Conservation (phyloP, 2,329 filamentous ascomycete genomes). For the Botrytis paeoniae region DNA sequence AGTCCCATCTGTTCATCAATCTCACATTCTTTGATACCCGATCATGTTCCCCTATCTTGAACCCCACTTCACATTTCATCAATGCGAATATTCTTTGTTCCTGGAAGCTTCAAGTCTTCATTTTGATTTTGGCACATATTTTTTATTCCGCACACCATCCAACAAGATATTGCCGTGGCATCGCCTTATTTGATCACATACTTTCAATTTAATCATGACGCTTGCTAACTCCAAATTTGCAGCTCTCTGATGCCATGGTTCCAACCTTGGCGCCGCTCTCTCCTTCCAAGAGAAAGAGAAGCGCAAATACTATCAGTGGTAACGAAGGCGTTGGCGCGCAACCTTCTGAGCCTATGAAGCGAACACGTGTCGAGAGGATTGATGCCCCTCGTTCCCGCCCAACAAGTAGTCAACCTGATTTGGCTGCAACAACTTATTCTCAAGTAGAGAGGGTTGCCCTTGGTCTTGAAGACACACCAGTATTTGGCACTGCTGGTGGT, state of each 20-base stretch:
- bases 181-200: neutral
- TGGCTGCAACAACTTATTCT: neutral
- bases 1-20: neutral
- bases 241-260: neutral
- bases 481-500: neutral
- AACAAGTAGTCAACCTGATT: neutral
- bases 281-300: neutral
- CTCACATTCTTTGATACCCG: neutral
- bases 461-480: neutral
- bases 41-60: neutral
- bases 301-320: neutral
- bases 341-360: neutral
- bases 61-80: neutral
- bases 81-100: neutral
- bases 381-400: neutral
- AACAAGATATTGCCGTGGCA: neutral
- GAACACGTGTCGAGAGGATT: neutral
- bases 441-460: neutral
- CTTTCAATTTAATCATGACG: neutral
- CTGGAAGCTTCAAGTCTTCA: neutral
- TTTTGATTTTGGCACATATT: neutral
- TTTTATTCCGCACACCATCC: neutral
- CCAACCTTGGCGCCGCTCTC: neutral
- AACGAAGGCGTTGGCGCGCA: neutral
- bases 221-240: neutral